Percentiles rank a stretch among this genome's conserved stretches.
These are phyloP conservation scores for Aspergillus baeticus DNA, from an alignment of 495 filamentous ascomycete genomes.

Conservation along the genomic window DNA sequence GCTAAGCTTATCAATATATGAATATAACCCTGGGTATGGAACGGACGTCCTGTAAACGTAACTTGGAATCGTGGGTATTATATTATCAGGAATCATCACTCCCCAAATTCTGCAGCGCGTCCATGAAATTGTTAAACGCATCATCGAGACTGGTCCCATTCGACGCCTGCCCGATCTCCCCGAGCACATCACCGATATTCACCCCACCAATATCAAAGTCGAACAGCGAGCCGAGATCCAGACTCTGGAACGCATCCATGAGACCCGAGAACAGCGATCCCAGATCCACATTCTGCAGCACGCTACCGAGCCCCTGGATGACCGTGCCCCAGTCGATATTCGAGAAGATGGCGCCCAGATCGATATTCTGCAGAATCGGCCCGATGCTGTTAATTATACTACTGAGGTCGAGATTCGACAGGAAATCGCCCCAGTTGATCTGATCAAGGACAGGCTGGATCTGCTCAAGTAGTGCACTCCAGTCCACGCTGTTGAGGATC, in stretches of 20 bases:
- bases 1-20: no score
- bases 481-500: background rate
- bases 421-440: background rate
- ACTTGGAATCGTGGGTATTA: no score
- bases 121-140: conserved; percentile 3
- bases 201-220: conserved; percentile 3
- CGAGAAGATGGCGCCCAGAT: background rate
- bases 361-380: background rate
- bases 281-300: conserved; percentile 13
- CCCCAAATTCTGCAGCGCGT: conserved; percentile 2
- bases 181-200: background rate
- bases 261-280: background rate
- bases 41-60: no score
- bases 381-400: background rate
- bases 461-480: background rate
- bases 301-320: conserved; percentile 3
- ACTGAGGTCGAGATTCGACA: background rate
- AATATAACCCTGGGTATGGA: no score
- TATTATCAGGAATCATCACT: background rate
- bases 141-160: conserved; percentile 2
- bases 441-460: background rate
- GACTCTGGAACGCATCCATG: background rate
- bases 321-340: conserved; percentile 1
- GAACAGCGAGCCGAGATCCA: background rate
- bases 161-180: background rate